Evolutionary conservation across 75 land plant species (phyloP).

Genomic region (Selaginella moellendorffii): DNA sequence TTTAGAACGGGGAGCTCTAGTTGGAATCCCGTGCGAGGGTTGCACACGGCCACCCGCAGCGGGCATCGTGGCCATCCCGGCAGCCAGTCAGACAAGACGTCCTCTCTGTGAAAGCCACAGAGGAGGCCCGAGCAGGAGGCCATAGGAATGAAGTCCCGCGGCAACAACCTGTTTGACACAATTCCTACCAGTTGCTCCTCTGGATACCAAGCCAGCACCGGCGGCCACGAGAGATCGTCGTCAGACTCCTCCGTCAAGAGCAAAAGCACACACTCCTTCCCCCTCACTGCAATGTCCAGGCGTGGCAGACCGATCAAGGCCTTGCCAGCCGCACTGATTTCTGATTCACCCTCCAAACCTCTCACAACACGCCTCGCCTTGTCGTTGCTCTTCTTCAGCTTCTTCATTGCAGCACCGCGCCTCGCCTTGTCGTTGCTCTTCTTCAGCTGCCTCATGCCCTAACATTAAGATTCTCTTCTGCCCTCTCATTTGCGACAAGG

Average conservation of each 20-base stretch:
- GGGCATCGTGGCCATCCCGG: background rate
- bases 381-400: background rate
- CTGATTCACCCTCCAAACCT: constrained; percentile 1
- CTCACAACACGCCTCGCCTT: background rate
- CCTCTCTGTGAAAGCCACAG: constrained; percentile 1
- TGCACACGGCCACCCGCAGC: constrained; percentile 2
- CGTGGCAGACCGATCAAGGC: constrained; percentile 1
- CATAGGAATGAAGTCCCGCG: constrained; percentile 1
- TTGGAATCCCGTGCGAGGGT: constrained; percentile 1
- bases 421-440: background rate
- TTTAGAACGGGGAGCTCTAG: background rate
- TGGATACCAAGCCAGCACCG: constrained; percentile 2
- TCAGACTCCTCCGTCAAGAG: constrained; percentile 1
- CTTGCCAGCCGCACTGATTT: constrained; percentile 2
- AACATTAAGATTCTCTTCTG: too few relatives aligned
- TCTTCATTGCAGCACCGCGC: constrained; percentile 2
- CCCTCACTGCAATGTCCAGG: background rate
- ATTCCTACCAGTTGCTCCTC: constrained; percentile 1
- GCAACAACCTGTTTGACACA: background rate
- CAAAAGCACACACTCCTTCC: constrained; percentile 1
- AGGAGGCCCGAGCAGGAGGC: constrained; percentile 2
- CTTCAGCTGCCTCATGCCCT: background rate
- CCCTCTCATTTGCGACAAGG: too few relatives aligned
- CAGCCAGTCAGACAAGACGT: background rate
- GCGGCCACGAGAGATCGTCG: constrained; percentile 2